Percentiles rank a stretch among this genome's conserved stretches.
Conservation (phyloP, 2,329 filamentous ascomycete genomes). For the Furcasterigmium furcatum region DNA sequence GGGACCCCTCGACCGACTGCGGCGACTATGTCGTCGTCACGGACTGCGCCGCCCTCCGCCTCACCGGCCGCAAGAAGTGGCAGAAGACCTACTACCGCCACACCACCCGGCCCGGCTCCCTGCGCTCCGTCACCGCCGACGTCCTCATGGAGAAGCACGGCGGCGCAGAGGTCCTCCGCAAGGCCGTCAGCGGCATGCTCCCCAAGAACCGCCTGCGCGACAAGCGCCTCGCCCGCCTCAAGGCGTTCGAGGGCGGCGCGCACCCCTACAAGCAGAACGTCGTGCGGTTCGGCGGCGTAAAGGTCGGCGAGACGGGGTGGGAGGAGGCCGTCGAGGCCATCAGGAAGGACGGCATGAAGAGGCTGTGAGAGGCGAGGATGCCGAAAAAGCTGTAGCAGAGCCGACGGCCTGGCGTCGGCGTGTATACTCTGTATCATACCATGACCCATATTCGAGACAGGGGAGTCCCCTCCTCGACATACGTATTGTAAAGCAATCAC, state of each 20-base stretch:
- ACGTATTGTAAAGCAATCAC: neutral
- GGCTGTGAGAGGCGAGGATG: conserved; percentile 33
- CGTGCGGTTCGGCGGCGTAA: conserved; percentile 64
- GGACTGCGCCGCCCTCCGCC: conserved; percentile 81
- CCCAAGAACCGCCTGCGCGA: conserved; percentile 94
- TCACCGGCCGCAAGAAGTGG: conserved; percentile 86
- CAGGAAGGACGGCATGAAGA: conserved; percentile 43
- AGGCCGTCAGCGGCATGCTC: conserved; percentile 94
- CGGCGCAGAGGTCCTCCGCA: conserved; percentile 83
- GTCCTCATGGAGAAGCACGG: conserved; percentile 91
- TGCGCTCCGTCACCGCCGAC: conserved; percentile 92
- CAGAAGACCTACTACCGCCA: conserved; percentile 97
- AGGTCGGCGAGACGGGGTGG: conserved; percentile 53
- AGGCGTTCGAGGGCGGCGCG: conserved; percentile 89
- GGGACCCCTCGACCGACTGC: conserved; percentile 95
- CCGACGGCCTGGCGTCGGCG: conserved; percentile 4
- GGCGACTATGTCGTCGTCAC: conserved; percentile 98
- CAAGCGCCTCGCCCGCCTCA: conserved; percentile 80
- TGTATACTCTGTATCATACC: conserved; percentile 13
- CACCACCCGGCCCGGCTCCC: conserved; percentile 81
- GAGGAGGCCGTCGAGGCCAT: conserved; percentile 46
- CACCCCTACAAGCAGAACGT: conserved; percentile 93
- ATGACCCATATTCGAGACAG: neutral
- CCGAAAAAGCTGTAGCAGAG: neutral
- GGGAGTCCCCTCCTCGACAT: neutral